Evolutionary conservation across 305 asterid genomes (phyloP).

Genomic region (Fraxinus xanthoxyloides): DNA sequence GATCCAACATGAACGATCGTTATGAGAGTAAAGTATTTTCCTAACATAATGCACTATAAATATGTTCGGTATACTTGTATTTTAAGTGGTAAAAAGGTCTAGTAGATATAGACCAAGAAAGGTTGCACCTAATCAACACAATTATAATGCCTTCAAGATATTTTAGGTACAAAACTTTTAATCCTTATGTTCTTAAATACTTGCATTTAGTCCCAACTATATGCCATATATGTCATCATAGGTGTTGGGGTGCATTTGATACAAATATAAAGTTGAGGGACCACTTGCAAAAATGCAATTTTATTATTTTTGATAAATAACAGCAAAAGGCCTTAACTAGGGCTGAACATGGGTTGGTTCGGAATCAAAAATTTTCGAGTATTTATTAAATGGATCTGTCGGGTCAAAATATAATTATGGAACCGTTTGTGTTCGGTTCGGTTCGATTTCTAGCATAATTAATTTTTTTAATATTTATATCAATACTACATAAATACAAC

Average conservation of each 20-base stretch:
- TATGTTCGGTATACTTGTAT: neutral
- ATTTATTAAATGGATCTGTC: too few relatives aligned
- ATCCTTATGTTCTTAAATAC: neutral
- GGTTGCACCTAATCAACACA: neutral
- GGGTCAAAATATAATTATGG: too few relatives aligned
- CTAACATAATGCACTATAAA: neutral
- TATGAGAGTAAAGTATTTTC: too few relatives aligned
- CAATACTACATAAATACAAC: too few relatives aligned
- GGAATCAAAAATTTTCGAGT: too few relatives aligned
- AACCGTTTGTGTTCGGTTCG: too few relatives aligned
- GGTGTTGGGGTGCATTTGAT: neutral
- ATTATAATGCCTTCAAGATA: neutral
- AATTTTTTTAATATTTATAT: too few relatives aligned
- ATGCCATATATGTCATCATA: neutral
- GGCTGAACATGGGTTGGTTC: too few relatives aligned
- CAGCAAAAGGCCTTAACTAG: too few relatives aligned
- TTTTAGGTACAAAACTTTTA: neutral
- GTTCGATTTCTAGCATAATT: too few relatives aligned
- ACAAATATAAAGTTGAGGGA: neutral
- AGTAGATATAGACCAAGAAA: neutral
- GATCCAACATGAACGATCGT: too few relatives aligned
- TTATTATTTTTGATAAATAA: too few relatives aligned
- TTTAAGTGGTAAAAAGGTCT: neutral
- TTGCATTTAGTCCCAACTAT: neutral
- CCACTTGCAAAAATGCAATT: neutral